Base-by-base conservation (phyloP, 768 basidiomycete species). In the Tylopilus subfusipes region DNA sequence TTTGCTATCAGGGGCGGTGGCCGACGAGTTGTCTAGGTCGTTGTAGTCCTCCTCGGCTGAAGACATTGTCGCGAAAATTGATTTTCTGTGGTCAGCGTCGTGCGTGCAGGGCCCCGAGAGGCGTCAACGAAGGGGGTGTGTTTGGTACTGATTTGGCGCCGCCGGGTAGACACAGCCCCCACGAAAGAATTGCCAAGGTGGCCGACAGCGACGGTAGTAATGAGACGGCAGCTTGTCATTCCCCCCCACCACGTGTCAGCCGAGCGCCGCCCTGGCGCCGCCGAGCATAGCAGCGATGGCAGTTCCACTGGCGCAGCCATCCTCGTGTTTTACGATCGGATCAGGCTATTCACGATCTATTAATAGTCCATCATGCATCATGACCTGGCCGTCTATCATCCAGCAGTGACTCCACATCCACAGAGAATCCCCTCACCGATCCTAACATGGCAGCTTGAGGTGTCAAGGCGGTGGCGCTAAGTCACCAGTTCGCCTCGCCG, bases 41-140 rank as follows among this genome's bases (percentile, higher is more conserved):
- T 80, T 75, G 67, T 71, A 75, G 29, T 87, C 84, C 21, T 86
- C 84, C 64, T 86, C 85, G 53, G 36, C 36, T 1, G 36, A 38
- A 38, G 36, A 38, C 36, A 38, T 38, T 29, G n/a, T 30, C 25
- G 34, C n/a, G 36, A 38, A n/a, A 6, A n/a, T n/a, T 2, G 27
- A 29, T n/a, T n/a, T 4, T n/a, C 16, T n/a, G 36, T 8, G 36
- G 18, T n/a, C 36, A n/a, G 36, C 36, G 30, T 30, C 30, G 30
- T 30, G 11, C 30, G 30, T 30, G 30, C 30, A 11, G 9, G 6
- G 30, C 10, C 11, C 2, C 34, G 34, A 16, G 10, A n/a, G 34
- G 34, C 7, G 34, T 18, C 13, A 36, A 18, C 34, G 34, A 18
- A 9, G 34, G 34, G 3, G 16, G 8, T 36, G 2, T n/a, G 36